Base-by-base conservation (phyloP, 164 flowering plant species). In the Saururus chinensis region DNA sequence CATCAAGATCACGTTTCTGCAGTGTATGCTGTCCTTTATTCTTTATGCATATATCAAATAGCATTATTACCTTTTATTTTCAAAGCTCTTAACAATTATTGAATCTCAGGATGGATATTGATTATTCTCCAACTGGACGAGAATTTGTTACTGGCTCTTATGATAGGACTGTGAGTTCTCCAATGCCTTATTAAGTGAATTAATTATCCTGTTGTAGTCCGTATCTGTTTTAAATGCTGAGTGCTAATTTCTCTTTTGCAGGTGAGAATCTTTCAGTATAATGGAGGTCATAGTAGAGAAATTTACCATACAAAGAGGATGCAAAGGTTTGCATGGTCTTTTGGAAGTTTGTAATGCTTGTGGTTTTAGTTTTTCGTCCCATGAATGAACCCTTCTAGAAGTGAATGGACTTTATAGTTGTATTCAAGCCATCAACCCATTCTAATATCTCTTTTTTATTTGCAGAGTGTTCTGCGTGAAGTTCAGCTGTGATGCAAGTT, bases 71-170 rank as follows among this genome's bases (percentile, higher is more conserved):
- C 6, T 30, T 21, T 48, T 25, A 30, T 49, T n/a, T 10, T n/a
- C 55, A 26, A 25, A 30, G 0, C 54, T 42, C 23, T 30, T 35
- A 56, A 17, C 19, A n/a, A 23, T 8, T 35, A 17, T 54, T n/a
- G 13, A 57, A n/a, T 64, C 55, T 23, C 79, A 92, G 98, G 75
- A 85, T 93, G 96, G 98, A 93, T 76, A 88, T 93, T 73, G 98
- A 93, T 76, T 93, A 74, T 66, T 86, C 99, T 16, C 92, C 97
- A n/a, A 88, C 96, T 55, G 97, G 99, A 19, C 83, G 91, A 54
- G 99, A 93, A 75, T 93, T 93, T 78, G 99, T 87, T 0, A 88
- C 97, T 51, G 99, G 97, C 61, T 90, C 99, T 26, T 90, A 90
- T 77, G 99, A 93, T 79, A 77, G 97, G 75, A 85, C 97, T 21